Evolutionary conservation across 305 asterid species (phyloP), one percentile per base, ranked within the genome.

Genomic region (Solanum chacoense): DNA sequence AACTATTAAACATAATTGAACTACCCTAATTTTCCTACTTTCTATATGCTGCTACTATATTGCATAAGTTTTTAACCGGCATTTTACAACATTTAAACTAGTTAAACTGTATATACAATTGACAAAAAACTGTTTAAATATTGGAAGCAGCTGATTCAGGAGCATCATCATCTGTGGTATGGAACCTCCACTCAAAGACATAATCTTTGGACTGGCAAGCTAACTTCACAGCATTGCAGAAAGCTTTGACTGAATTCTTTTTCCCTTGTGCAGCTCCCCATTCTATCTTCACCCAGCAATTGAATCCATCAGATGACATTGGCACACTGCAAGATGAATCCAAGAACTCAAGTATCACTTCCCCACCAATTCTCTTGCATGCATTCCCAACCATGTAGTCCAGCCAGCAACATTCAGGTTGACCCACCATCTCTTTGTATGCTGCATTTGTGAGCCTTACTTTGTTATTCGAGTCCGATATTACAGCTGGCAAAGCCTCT

Each of bases 401-500:
- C 4, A 96, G 93, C 99, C 99, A 97, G 72, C 94, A 89, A 86
- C 99, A 97, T 74, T 95, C 98, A 1, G 99, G 99, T 92, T 97
- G 99, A 8, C 99, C 99, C 14, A 95, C 93, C 97, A 97, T 94
- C 88, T 94, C 98, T 89, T 93, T 95, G 92, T 94, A 97, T 1
- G 98, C 98, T 10, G 99, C 89, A 77, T 97, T 97, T 18, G 94
- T 89, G 32, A 94, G 88, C 90, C 99, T 91, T 38, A 97, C 99
- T 87, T 88, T 93, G 89, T 96, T 94, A 40, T 74, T 89, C 0
- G 98, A 95, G 32, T 97, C 99, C 0, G 99, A 93, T 0, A 97
- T 91, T 2, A 97, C 90, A 0, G 94, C 93, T 7, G 99, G 99
- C 35, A 90, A 74, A 8, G 26, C 72, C 85, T 96, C 96, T 11